Conservation (phyloP, 2,329 filamentous ascomycete genomes). For the Hypoxylon sp. region DNA sequence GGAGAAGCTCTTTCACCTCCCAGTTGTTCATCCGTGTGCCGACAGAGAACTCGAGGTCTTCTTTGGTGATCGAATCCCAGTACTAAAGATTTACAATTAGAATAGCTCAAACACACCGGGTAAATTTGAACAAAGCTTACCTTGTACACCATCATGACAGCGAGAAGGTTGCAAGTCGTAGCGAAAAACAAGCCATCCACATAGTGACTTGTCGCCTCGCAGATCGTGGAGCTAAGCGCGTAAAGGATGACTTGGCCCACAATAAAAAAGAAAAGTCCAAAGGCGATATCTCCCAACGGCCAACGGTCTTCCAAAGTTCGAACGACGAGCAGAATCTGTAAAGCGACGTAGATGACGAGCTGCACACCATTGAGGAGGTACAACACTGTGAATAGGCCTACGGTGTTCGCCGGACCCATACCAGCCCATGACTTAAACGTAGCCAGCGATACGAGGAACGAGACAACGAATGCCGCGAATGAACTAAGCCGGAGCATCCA, state of each 20-base stretch:
- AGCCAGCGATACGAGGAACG: constrained; percentile 87
- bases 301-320: constrained; percentile 95
- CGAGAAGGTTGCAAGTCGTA: constrained; percentile 91
- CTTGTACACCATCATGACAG: constrained; percentile 99
- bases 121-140: constrained; percentile 58
- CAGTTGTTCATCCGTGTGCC: constrained; percentile 96
- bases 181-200: constrained; percentile 95
- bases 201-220: constrained; percentile 88
- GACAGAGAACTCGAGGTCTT: constrained; percentile 98
- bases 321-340: constrained; percentile 90
- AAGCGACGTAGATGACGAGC: constrained; percentile 85
- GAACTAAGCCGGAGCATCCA: constrained; percentile 91
- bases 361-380: constrained; percentile 93
- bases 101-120: constrained; percentile 18
- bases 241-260: constrained; percentile 94
- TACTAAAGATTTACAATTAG: constrained; percentile 72
- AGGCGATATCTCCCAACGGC: constrained; percentile 92
- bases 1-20: constrained; percentile 94
- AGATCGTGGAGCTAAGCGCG: constrained; percentile 88
- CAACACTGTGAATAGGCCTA: constrained; percentile 90
- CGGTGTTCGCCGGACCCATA: constrained; percentile 84
- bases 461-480: constrained; percentile 84
- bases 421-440: constrained; percentile 96
- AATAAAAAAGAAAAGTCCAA: constrained; percentile 92
- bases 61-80: constrained; percentile 99